Percentiles rank a stretch among this genome's conserved stretches.
These are phyloP conservation scores for Podaxis pistillaris DNA, from an alignment of 768 basidiomycete genomes.

Conservation along the genomic window DNA sequence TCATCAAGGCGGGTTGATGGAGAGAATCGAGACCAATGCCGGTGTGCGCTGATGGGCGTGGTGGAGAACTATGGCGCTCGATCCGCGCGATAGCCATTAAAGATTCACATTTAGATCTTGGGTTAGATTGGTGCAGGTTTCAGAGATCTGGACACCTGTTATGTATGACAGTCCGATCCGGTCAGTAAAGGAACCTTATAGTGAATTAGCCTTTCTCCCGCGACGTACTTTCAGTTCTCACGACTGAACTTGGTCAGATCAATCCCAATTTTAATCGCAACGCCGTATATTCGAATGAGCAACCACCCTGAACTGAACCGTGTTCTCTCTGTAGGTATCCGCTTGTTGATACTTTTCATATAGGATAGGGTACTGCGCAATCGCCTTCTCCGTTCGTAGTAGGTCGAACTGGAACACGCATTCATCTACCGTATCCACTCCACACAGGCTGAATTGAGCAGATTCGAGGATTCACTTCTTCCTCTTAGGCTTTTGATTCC, in stretches of 20 bases:
- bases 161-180: conserved; percentile 2
- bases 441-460: background rate
- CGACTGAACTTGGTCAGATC: conserved; percentile 6
- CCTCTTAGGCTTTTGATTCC: background rate
- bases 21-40: conserved; percentile 7
- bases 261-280: background rate
- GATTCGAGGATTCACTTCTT: too few relatives aligned
- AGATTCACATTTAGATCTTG: conserved; percentile 5
- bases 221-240: conserved; percentile 11
- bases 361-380: background rate
- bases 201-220: conserved; percentile 13
- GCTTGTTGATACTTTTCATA: background rate
- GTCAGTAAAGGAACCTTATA: conserved; percentile 1
- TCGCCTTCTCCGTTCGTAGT: background rate
- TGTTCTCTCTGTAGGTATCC: background rate
- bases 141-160: conserved; percentile 7
- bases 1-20: background rate
- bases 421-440: background rate
- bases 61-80: conserved; percentile 10
- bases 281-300: background rate
- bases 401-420: background rate
- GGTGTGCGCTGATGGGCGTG: background rate
- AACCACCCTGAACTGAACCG: conserved; percentile 1
- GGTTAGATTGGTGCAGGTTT: background rate
- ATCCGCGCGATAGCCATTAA: conserved; percentile 8